Conservation (phyloP, 495 filamentous ascomycete species). For the Clavariopsis aquatica region DNA sequence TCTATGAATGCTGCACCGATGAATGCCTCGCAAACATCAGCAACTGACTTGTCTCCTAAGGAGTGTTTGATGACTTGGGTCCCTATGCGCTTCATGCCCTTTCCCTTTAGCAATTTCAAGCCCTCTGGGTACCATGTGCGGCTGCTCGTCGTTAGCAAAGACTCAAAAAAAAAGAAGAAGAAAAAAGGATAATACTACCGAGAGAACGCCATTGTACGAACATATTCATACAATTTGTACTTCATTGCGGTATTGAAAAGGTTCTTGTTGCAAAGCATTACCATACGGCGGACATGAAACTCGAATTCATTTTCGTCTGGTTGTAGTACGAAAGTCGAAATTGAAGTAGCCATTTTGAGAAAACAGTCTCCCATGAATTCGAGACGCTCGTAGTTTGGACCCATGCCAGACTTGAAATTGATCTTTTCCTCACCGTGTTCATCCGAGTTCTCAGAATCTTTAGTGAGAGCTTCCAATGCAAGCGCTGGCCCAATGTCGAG, state of each 20-base stretch:
- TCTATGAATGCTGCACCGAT: constrained; percentile 86
- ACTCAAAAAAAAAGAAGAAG: background rate
- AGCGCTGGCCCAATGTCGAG: constrained; percentile 64
- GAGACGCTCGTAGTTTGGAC: constrained; percentile 91
- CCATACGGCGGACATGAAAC: constrained; percentile 88
- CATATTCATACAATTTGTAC: constrained; percentile 70
- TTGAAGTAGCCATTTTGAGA: constrained; percentile 92
- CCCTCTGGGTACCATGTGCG: constrained; percentile 83
- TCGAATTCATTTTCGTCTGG: constrained; percentile 82
- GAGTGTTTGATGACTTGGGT: constrained; percentile 60
- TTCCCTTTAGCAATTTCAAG: constrained; percentile 63
- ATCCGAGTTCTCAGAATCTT: constrained; percentile 88
- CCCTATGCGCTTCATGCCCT: constrained; percentile 56
- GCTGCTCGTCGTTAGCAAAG: constrained; percentile 39
- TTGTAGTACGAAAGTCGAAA: constrained; percentile 72
- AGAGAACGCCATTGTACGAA: constrained; percentile 81
- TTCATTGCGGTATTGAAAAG: constrained; percentile 73
- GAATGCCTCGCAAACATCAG: constrained; percentile 95
- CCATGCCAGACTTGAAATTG: constrained; percentile 86
- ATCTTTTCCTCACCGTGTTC: constrained; percentile 71
- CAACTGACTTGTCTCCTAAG: constrained; percentile 86
- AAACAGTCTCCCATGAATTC: constrained; percentile 95
- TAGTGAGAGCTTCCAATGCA: constrained; percentile 89
- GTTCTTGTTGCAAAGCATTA: constrained; percentile 89
- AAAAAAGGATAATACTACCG: constrained; percentile 49